A percentile compares a stretch with the other conserved stretches of the same genome.
Conservation (phyloP, 345 rosid species). For the Eucalyptus erythrocorys region DNA sequence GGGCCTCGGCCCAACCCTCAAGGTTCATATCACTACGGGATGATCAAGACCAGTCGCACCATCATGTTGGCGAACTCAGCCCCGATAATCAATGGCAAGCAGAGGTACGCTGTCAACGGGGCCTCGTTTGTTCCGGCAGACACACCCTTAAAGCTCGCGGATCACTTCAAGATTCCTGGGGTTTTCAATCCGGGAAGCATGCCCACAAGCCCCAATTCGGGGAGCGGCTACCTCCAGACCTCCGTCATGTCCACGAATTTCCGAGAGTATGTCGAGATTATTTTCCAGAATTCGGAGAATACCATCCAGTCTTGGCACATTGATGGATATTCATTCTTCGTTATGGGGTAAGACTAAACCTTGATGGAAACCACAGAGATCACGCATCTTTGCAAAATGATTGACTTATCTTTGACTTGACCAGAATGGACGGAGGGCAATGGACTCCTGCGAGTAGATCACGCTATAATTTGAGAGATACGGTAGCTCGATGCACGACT, state of each 20-base stretch:
- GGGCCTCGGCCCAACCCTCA: slow-evolving; percentile 98
- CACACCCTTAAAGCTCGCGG: slow-evolving; percentile 88
- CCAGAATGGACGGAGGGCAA: slow-evolving; percentile 92
- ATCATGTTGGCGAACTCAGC: slow-evolving; percentile 63
- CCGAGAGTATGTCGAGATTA: slow-evolving; percentile 68
- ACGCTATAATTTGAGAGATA: slow-evolving; percentile 68
- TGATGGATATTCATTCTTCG: slow-evolving; percentile 76
- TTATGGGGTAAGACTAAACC: slow-evolving; percentile 55
- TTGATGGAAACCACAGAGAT: not conserved
- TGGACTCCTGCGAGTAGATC: slow-evolving; percentile 71
- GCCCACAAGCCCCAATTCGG: slow-evolving; percentile 47
- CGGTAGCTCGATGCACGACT: slow-evolving; percentile 58
- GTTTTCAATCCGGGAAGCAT: slow-evolving; percentile 75
- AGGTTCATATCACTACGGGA: slow-evolving; percentile 93
- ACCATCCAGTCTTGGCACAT: slow-evolving; percentile 86
- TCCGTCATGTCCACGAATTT: slow-evolving; percentile 68
- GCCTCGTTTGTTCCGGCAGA: slow-evolving; percentile 63
- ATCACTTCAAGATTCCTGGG: slow-evolving; percentile 75
- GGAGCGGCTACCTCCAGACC: slow-evolving; percentile 55
- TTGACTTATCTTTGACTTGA: not conserved
- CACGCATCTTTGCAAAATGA: not conserved
- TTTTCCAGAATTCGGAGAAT: slow-evolving; percentile 73
- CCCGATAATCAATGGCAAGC: slow-evolving; percentile 75
- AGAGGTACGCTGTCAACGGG: slow-evolving; percentile 68
- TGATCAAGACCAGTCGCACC: slow-evolving; percentile 69